Percentiles rank a stretch among this genome's conserved stretches.
Conservation (phyloP, 2,329 filamentous ascomycete genomes). For the Mollisiaceae sp. region DNA sequence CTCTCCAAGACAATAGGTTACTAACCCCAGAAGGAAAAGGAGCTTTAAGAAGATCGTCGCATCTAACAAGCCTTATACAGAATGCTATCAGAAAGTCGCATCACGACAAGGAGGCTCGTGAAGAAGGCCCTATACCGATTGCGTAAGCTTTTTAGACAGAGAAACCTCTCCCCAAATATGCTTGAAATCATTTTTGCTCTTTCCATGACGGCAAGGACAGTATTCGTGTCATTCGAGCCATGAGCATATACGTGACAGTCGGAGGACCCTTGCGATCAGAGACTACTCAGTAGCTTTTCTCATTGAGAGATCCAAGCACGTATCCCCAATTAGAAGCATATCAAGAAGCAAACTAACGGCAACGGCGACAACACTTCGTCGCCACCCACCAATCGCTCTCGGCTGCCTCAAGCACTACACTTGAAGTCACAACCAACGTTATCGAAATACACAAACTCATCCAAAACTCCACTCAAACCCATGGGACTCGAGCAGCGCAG, state of each 20-base stretch:
- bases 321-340: background rate
- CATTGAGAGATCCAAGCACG: background rate
- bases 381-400: background rate
- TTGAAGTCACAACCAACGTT: background rate
- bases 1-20: no score
- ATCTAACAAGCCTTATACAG: background rate
- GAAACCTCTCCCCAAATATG: no score
- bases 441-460: background rate
- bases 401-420: background rate
- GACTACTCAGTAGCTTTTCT: background rate
- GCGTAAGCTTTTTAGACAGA: no score
- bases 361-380: background rate
- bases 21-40: background rate
- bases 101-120: background rate
- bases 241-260: no score
- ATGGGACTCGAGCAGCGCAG: background rate
- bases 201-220: no score
- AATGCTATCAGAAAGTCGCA: background rate
- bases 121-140: background rate
- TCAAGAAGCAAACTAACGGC: background rate
- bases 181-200: no score
- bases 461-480: background rate
- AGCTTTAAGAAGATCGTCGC: background rate
- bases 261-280: background rate
- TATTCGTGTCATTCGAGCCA: no score